These are phyloP conservation scores for Daldinia decipiens DNA, from an alignment of 495 filamentous ascomycete genomes.

Conservation along the genomic window DNA sequence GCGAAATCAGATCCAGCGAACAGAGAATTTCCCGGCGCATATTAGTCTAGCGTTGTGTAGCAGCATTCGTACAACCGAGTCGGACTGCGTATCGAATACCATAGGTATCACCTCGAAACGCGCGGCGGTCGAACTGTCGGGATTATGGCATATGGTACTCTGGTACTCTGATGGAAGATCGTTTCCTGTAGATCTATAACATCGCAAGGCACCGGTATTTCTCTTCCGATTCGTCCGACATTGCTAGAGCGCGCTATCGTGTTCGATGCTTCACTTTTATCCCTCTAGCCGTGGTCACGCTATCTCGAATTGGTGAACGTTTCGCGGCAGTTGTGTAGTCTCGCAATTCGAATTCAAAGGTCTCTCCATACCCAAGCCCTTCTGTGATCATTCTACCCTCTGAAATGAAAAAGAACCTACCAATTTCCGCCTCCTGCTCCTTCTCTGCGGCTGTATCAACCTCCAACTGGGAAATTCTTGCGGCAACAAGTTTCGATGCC, in stretches of 20 bases:
- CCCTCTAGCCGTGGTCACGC: background rate
- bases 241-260: slow-evolving; percentile 8
- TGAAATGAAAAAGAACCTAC: slow-evolving; percentile 66
- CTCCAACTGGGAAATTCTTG: slow-evolving; percentile 95
- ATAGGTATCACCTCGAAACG: background rate
- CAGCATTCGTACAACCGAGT: slow-evolving; percentile 16
- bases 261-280: slow-evolving; percentile 4
- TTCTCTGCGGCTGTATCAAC: slow-evolving; percentile 91
- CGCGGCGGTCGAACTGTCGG: background rate
- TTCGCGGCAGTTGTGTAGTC: background rate
- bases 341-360: background rate
- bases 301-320: slow-evolving; percentile 10
- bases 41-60: slow-evolving; percentile 13
- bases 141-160: background rate
- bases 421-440: slow-evolving; percentile 95
- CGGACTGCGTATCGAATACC: slow-evolving; percentile 7
- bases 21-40: slow-evolving; percentile 1
- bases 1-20: slow-evolving; percentile 4
- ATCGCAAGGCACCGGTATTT: slow-evolving; percentile 11
- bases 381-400: slow-evolving; percentile 16
- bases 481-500: slow-evolving; percentile 87
- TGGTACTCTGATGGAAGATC: slow-evolving; percentile 5
- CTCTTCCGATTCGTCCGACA: slow-evolving; percentile 9
- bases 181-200: slow-evolving; percentile 11
- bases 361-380: background rate